phyloP scores from a whole-genome alignment of 257 asterid species.

The Nicotiana noctiflora region DNA sequence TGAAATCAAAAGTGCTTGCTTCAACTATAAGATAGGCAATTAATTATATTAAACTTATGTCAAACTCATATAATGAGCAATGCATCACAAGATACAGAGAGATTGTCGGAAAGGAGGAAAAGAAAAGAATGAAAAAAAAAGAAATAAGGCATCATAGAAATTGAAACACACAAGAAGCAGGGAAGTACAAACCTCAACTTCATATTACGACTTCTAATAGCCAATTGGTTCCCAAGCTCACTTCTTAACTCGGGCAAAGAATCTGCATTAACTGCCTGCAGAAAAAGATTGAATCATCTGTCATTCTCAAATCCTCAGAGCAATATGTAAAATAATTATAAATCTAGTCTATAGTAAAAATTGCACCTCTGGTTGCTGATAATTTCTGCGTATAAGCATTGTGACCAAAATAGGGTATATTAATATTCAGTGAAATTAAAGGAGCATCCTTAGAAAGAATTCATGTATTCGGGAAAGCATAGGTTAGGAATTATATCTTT shows the following conservation, averaged over 20 bases:
- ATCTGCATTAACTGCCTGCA: conserved; percentile 77
- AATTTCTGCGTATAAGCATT: neutral
- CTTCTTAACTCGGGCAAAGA: conserved; percentile 65
- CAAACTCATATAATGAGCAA: neutral
- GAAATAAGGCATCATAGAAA: neutral
- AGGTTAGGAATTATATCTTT: neutral
- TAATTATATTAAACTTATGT: neutral
- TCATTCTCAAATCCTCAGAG: neutral
- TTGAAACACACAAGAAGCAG: neutral
- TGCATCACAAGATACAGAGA: neutral
- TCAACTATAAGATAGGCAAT: neutral
- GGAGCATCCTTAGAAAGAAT: neutral
- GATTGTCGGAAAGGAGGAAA: neutral
- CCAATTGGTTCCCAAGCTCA: conserved; percentile 88
- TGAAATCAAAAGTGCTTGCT: neutral
- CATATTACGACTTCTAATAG: conserved; percentile 58
- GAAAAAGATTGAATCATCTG: neutral
- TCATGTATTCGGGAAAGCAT: neutral
- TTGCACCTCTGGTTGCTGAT: neutral
- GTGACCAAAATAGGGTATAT: neutral
- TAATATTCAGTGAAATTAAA: neutral
- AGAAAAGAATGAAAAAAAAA: no score
- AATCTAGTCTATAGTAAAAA: neutral
- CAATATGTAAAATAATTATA: neutral
- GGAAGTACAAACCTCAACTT: conserved; percentile 59